phyloP scores from a whole-genome alignment of 176 grass and related monocot species.

The maize (Zea mays) region DNA sequence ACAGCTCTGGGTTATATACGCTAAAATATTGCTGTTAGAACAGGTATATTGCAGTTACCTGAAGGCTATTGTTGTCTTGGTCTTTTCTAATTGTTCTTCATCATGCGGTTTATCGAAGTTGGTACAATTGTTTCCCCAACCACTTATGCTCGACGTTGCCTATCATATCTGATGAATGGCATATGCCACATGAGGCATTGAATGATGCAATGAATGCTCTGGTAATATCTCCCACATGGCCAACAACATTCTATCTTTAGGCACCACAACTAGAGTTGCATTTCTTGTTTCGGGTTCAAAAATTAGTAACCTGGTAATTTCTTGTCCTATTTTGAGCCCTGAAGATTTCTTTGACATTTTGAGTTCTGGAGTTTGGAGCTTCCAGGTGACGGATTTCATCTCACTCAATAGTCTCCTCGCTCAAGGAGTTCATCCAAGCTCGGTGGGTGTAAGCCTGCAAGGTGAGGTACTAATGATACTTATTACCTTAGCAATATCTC shows the following conservation, averaged over 20 bases:
- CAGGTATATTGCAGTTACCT: neutral
- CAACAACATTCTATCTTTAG: constrained; percentile 51
- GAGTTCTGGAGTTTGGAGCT: neutral
- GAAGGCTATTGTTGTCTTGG: neutral
- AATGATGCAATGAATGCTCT: constrained; percentile 85
- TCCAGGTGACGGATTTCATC: no score
- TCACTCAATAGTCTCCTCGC: no score
- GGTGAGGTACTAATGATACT: no score
- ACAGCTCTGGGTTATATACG: neutral
- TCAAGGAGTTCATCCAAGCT: no score
- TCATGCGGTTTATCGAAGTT: constrained; percentile 89
- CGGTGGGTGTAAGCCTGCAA: no score
- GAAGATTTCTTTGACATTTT: neutral
- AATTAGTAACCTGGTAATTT: neutral
- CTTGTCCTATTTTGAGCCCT: neutral
- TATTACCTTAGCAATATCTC: no score
- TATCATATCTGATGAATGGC: constrained; percentile 51
- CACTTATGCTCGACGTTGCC: no score
- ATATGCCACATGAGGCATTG: constrained; percentile 64
- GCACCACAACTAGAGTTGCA: constrained; percentile 26
- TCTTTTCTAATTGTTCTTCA: constrained; percentile 13
- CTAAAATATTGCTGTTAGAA: neutral
- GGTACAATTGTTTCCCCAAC: constrained; percentile 83
- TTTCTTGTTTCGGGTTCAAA: neutral
- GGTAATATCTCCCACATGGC: constrained; percentile 81